Evolutionary conservation across 2,329 filamentous ascomycete species (phyloP).

Genomic region (Xylariales sp.): DNA sequence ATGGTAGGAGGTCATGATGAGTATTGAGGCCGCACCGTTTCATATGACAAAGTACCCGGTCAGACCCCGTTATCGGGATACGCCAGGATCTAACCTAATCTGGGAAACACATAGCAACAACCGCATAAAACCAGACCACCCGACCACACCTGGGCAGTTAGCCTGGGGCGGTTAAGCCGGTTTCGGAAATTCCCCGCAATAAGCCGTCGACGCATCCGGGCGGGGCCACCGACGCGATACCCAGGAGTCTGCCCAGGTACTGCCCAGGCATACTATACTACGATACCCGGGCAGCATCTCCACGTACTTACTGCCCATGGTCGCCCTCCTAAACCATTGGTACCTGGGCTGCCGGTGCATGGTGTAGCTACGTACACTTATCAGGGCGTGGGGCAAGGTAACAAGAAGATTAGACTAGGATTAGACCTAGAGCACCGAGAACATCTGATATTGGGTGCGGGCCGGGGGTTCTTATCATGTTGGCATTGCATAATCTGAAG

Average conservation of each 20-base stretch:
- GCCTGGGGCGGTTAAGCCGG: constrained; percentile 33
- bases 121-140: constrained; percentile 11
- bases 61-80: constrained; percentile 12
- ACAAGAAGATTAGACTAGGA: constrained; percentile 31
- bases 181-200: constrained; percentile 49
- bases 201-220: constrained; percentile 36
- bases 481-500: constrained; percentile 40
- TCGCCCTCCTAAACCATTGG: too few species aligned
- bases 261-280: too few species aligned
- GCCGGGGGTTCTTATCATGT: constrained; percentile 42
- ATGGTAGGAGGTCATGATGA: too few species aligned
- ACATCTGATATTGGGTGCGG: constrained; percentile 22
- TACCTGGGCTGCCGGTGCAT: too few species aligned
- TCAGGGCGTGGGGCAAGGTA: constrained; percentile 34
- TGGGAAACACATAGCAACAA: constrained; percentile 24
- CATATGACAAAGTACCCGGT: neutral
- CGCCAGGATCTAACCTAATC: constrained; percentile 7
- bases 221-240: constrained; percentile 35
- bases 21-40: neutral
- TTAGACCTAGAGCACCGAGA: constrained; percentile 33
- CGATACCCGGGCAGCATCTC: too few species aligned
- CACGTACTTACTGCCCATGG: neutral
- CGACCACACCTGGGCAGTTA: constrained; percentile 1
- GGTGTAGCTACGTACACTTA: constrained; percentile 28
- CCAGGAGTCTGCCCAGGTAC: too few species aligned